A percentile compares a stretch with the other conserved stretches of the same genome.
These are phyloP conservation scores for Vigna unguiculata DNA, from an alignment of 306 rosid genomes.

Conservation along the genomic window DNA sequence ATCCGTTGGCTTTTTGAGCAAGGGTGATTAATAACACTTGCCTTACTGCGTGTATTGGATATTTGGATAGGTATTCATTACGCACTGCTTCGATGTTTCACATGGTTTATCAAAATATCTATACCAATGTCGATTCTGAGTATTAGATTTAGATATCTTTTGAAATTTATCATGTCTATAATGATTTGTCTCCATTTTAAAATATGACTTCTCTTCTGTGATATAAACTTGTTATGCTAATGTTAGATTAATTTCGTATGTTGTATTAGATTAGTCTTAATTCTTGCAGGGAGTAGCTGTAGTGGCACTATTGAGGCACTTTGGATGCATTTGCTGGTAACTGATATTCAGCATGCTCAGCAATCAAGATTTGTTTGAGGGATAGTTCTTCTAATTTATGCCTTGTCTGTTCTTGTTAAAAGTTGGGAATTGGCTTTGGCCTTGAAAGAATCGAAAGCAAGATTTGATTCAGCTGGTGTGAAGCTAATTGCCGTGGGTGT, in stretches of 20 bases:
- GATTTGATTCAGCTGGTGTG: slow-evolving; percentile 82
- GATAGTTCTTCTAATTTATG: slow-evolving; percentile 35
- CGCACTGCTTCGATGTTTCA: not conserved
- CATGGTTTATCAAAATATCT: not conserved
- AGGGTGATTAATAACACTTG: not conserved
- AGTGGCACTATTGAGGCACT: slow-evolving; percentile 92
- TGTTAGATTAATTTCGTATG: not conserved
- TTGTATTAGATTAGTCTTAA: not conserved
- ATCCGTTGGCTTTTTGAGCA: slow-evolving; percentile 10
- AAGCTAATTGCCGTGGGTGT: slow-evolving; percentile 81
- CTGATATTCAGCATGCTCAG: slow-evolving; percentile 19
- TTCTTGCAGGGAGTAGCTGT: slow-evolving; percentile 76
- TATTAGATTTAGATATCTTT: not conserved
- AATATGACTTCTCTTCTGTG: not conserved
- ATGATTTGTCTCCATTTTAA: not conserved
- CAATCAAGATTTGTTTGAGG: slow-evolving; percentile 9
- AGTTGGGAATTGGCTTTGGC: slow-evolving; percentile 87
- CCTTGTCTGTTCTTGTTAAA: slow-evolving; percentile 43
- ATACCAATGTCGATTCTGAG: not conserved
- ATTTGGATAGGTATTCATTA: not conserved
- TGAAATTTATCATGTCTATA: not conserved
- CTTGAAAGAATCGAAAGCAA: slow-evolving; percentile 67
- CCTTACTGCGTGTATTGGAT: not conserved
- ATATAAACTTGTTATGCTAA: not conserved
- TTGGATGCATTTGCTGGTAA: slow-evolving; percentile 94